phyloP scores from a whole-genome alignment of 1,284 basidiomycete genomes.

The Pseudomicrostroma phylloplanum region DNA sequence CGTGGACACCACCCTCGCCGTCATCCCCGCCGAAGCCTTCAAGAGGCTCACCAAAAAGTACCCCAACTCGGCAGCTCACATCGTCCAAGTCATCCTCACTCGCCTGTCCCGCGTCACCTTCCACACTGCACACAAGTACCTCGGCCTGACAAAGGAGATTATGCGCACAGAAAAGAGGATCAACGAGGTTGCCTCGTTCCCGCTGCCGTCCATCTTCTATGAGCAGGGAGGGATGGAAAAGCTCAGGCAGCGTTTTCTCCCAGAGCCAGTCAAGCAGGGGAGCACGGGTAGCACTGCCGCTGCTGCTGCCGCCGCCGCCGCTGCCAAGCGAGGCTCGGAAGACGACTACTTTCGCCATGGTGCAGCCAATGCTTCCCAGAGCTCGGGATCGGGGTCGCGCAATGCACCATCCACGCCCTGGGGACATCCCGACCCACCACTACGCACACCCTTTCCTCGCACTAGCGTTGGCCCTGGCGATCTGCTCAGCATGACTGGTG shows the following conservation, averaged over 20 bases:
- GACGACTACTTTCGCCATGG: constrained; percentile 10
- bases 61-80: constrained; percentile 92
- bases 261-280: constrained; percentile 21
- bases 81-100: constrained; percentile 94
- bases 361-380: not conserved
- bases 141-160: constrained; percentile 90
- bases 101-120: constrained; percentile 95
- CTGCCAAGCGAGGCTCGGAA: not conserved
- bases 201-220: constrained; percentile 83
- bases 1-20: constrained; percentile 91
- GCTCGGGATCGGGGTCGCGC: not conserved
- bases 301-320: not conserved
- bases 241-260: constrained; percentile 69
- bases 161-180: constrained; percentile 92
- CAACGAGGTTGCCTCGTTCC: constrained; percentile 92
- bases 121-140: constrained; percentile 85
- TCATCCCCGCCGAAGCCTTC: constrained; percentile 97
- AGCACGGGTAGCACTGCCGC: not conserved
- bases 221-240: constrained; percentile 85
- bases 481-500: constrained; percentile 55
- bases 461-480: constrained; percentile 54
- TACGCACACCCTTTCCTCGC: constrained; percentile 35
- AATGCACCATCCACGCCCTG: constrained; percentile 28
- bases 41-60: constrained; percentile 81
- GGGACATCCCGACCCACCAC: constrained; percentile 40